Evolutionary conservation across 202 grass and related monocot species (phyloP), one percentile per base, ranked within the genome.

Genomic region (Cymbopogon flexuosus): DNA sequence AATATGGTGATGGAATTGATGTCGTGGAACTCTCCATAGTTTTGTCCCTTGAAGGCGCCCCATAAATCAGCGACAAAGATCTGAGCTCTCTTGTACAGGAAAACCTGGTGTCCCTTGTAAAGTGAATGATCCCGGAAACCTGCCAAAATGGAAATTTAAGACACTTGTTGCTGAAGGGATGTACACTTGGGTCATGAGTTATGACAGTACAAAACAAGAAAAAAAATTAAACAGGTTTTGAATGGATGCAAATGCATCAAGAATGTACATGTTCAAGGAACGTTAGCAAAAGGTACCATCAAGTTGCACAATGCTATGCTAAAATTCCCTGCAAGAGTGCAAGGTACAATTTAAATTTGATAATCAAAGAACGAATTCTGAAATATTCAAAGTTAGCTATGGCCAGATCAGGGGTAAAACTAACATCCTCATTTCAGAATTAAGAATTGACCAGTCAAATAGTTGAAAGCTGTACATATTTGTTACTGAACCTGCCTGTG

Each of bases 11-110:
- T 87, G 62, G 86, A 90, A 22, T 81, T 73, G 41, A 95, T 88
- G 78, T 96, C 90, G 2, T 91, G 3, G 74, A 99, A 99, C 65
- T 93, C 69, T 29, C 96, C 90, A n/a, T 85, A 91, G 71, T 84
- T 90, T 81, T 87, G 16, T 52, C 90, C 90, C 88, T 96, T 99
- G 56, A 99, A 99, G 42, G 96, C 90, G 11, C 96, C 90, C 96
- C 96, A 99, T 41, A 96, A 76, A 91, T 99, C 96, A 76, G 90
- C 92, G 66, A 86, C 96, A 86, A 99, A 99, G 79, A 99, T 99
- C 72, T 99, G 96, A 62, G 92, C 96, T 66, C 96, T 91, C 86
- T 99, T 99, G 81, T 99, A 99, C 71, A 99, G 71, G 74, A 99
- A 99, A 83, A 99, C 72, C 81, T 93, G 96, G 62, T 82, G 88